Conservation (phyloP, 2,329 filamentous ascomycete species). For the Fragosphaeria purpurea region DNA sequence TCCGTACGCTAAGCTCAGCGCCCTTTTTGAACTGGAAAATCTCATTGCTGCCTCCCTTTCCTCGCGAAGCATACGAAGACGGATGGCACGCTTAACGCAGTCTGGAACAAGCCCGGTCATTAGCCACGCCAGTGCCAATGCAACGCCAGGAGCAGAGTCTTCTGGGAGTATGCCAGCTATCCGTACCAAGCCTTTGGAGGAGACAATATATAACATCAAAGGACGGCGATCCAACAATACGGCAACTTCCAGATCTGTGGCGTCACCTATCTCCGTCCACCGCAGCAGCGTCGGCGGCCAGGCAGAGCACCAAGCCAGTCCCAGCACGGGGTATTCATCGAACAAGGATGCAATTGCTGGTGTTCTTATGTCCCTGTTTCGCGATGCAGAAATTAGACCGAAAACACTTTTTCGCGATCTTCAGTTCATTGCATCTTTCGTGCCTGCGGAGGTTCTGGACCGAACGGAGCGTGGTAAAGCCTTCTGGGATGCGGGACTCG, state of each 20-base stretch:
- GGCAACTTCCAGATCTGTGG: constrained; percentile 22
- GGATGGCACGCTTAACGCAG: constrained; percentile 25
- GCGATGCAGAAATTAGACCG: constrained; percentile 58
- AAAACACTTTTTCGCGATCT: constrained; percentile 73
- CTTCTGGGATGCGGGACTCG: constrained; percentile 83
- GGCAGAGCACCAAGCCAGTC: no score
- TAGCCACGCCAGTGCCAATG: background rate
- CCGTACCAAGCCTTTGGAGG: constrained; percentile 45
- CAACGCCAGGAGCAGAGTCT: background rate
- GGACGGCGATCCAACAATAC: constrained; percentile 55
- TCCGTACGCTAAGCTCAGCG: constrained; percentile 74
- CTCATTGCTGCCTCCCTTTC: constrained; percentile 69
- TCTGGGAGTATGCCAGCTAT: constrained; percentile 8
- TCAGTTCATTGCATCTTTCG: constrained; percentile 62
- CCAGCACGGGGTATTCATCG: constrained; percentile 17
- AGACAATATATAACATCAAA: constrained; percentile 59
- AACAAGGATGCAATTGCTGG: constrained; percentile 56
- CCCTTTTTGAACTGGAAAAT: constrained; percentile 71
- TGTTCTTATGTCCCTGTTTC: constrained; percentile 57
- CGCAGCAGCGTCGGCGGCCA: constrained; percentile 28
- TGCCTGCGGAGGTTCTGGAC: constrained; percentile 50
- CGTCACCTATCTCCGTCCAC: constrained; percentile 15
- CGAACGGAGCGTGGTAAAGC: constrained; percentile 60
- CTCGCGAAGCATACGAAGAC: constrained; percentile 35
- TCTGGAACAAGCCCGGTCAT: constrained; percentile 12